Conservation (phyloP, 2,329 filamentous ascomycete species). For the Venturia aucupariae region DNA sequence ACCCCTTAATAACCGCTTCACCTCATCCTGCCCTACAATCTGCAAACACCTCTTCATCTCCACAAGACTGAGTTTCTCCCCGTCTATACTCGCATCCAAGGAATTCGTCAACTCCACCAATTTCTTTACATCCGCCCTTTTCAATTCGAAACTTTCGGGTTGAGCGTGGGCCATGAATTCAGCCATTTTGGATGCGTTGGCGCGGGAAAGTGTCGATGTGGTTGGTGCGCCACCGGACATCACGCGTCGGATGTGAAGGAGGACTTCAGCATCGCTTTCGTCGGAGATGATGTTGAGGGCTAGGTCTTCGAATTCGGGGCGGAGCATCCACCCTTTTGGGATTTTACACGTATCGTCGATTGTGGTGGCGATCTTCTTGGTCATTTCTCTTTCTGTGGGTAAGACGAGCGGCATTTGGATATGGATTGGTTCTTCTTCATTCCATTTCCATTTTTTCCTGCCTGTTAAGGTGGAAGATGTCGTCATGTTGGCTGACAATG, state of each 20-base stretch:
- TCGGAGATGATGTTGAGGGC: background rate
- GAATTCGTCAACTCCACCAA: background rate
- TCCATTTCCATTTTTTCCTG: background rate
- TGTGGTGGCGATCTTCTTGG: background rate
- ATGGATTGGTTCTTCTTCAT: background rate
- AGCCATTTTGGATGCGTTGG: background rate
- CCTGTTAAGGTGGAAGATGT: background rate
- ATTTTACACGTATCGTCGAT: background rate
- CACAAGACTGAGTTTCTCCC: background rate
- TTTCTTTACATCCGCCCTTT: background rate
- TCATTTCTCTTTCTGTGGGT: background rate
- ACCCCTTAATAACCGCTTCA: background rate
- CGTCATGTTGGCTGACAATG: background rate
- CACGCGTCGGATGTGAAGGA: background rate
- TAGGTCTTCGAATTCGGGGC: background rate
- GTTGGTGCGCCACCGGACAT: background rate
- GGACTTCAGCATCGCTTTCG: background rate
- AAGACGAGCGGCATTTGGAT: background rate
- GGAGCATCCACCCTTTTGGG: background rate
- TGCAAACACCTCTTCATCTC: constrained; percentile 10
- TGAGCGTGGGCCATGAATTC: background rate
- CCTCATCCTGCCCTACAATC: constrained; percentile 1
- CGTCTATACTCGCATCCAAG: background rate
- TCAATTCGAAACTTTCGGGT: background rate
- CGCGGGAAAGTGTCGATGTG: background rate